Base-by-base conservation (phyloP, 345 rosid species). In the Ceriops decandra region DNA sequence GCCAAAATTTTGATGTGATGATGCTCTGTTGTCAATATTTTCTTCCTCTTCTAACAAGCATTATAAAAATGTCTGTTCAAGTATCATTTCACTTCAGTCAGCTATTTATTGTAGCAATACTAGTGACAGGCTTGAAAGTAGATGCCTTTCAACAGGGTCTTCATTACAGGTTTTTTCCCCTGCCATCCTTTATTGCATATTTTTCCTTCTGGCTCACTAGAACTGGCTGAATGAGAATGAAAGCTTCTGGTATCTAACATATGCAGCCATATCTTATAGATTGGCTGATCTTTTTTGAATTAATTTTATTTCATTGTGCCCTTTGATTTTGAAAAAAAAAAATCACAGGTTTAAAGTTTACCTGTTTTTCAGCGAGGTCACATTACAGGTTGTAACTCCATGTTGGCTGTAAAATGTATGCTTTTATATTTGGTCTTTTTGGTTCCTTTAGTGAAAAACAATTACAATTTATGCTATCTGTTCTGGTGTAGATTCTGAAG, bases 401-500 rank as follows among this genome's bases (percentile, higher is more conserved):
- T 33, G 33, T 57, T 49, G 63, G 47, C 57, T 65, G 49, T 60
- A 60, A 30, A 22, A 63, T 56, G 69, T 57, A 20, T 59, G 22
- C 58, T 47, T 63, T 31, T 56, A 33, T 52, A 42, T 36, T 52
- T 2, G 20, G 74, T 30, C 21, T 3, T 46, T 66, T 42, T 7
- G 5, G 36, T 24, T 46, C 26, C 11, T 30, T 54, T 32, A 19
- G 57, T 66, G 72, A 20, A 28, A 61, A 60, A 31, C 24, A 57
- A 57, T 51, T 28, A 35, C 31, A 30, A 30, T 27, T 63, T 33
- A 33, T 57, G 5, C 62, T 61, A 7, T 65, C 53, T 47, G 22
- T 52, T 70, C 19, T 66, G 20, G 49, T 76, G 62, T 68, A 77
- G 85, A 63, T 82, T 78, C 71, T 70, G 74, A 71, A 64, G 74